Evolutionary conservation across 2,329 filamentous ascomycete species (phyloP), one percentile per base, ranked within the genome.

Genomic region (Chaetomium globosum): DNA sequence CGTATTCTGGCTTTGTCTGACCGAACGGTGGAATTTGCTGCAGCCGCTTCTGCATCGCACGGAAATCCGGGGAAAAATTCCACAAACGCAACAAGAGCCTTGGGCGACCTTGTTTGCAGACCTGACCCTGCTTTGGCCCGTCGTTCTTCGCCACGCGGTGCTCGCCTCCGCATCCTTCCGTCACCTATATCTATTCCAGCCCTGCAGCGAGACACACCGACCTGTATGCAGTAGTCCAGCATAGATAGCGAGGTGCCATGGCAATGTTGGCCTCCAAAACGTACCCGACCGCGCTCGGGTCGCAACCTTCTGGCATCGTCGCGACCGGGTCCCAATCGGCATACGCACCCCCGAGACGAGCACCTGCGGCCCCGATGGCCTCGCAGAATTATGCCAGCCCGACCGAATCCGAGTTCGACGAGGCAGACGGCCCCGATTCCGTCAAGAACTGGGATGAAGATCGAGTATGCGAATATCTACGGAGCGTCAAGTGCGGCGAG

Each of bases 341-440:
- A 65, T 80, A 85, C 72, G 74, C 81, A 7, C 80, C 85, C 31
- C 77, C 84, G 48, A 82, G 84, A 72, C 81, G 86, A 72, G 77
- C 79, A 19, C 82, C 83, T 21, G 76, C 80, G 43, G 78, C 84
- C 69, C 79, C 81, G 55, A 77, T 78, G 30, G 72, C 81, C 21
- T 80, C 82, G 65, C 85, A 89, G 66, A 79, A 78, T 52, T 94
- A 90, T 74, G 85, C 87, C 51, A 96, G 92, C 75, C 93, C 93
- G 53, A 97, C 93, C 70, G 92, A 96, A 74, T 96, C 92, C 31
- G 93, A 97, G 71, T 97, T 97, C 77, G 95, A 92, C 28, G 93
- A 96, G 70, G 84, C 85, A 72, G 92, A 94, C 71, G 86, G 86
- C 36, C 85, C 90, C 61, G 89, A 93, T 73, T 87, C 89, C 5